Evolutionary conservation across 192 early-diverging fungal genomes (phyloP).

Genomic region (Ambispora gerdemannii): DNA sequence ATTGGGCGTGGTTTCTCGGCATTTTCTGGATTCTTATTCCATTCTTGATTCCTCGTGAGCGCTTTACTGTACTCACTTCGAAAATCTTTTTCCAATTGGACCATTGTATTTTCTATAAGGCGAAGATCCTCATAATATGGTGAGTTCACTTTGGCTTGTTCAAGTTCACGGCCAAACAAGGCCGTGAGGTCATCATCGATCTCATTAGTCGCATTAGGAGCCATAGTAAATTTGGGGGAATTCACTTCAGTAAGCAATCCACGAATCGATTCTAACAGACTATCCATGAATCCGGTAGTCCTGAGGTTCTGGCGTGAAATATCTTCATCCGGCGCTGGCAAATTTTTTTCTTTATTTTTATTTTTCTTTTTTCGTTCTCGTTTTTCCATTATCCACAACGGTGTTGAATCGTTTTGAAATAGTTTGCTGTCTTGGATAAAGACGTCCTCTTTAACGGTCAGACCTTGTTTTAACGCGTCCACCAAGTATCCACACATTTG

Average conservation of each 20-base stretch:
- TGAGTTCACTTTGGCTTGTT: neutral
- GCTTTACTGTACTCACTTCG: neutral
- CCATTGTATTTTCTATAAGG: neutral
- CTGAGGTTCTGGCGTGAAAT: neutral
- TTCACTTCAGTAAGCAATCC: neutral
- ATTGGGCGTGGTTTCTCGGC: neutral
- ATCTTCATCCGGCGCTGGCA: neutral
- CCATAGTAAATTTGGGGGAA: neutral
- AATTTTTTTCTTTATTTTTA: neutral
- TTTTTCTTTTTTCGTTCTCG: neutral
- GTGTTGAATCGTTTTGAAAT: conserved; percentile 9
- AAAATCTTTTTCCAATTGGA: neutral
- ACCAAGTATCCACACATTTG: conserved; percentile 37
- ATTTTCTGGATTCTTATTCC: neutral
- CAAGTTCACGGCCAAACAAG: neutral
- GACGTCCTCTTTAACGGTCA: conserved; percentile 14
- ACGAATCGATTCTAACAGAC: neutral
- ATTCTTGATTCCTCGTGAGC: neutral
- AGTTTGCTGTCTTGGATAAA: neutral
- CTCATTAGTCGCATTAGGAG: neutral
- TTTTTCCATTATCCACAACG: conserved; percentile 30
- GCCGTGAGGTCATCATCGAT: neutral
- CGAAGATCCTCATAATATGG: neutral
- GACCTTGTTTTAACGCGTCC: conserved; percentile 39
- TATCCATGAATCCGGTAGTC: neutral